Conservation (phyloP, 164 flowering plant genomes). For the Vitis cinerea region DNA sequence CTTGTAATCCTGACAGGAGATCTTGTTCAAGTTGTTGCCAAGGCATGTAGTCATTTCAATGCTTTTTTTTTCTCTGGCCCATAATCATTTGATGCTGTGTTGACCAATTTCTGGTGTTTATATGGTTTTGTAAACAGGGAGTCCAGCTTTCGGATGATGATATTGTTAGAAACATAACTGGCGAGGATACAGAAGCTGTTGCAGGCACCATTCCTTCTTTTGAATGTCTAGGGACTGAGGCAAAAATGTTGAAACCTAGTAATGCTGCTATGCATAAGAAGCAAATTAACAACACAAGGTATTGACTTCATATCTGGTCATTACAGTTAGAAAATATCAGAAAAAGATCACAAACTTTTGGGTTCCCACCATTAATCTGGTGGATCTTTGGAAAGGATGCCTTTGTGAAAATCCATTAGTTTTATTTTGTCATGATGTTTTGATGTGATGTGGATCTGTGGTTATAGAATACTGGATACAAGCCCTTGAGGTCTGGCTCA, state of each 20-base stretch:
- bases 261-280: slow-evolving; percentile 11
- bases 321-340: too few species aligned
- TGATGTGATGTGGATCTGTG: too few species aligned
- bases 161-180: slow-evolving; percentile 23
- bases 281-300: slow-evolving; percentile 22
- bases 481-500: too few species aligned
- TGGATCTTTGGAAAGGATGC: too few species aligned
- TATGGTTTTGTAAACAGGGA: slow-evolving; percentile 35
- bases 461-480: too few species aligned
- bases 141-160: slow-evolving; percentile 45
- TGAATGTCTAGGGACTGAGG: slow-evolving; percentile 14
- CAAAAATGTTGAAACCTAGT: slow-evolving; percentile 16
- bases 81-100: background rate
- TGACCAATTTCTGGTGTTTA: background rate
- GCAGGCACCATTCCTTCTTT: slow-evolving; percentile 13
- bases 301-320: background rate
- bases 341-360: too few species aligned
- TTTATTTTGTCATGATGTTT: too few species aligned
- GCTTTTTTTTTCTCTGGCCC: background rate
- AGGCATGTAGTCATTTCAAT: slow-evolving; percentile 32
- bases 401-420: too few species aligned
- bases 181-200: slow-evolving; percentile 30
- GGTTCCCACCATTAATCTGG: too few species aligned
- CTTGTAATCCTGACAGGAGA: slow-evolving; percentile 59
- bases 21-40: slow-evolving; percentile 81